phyloP scores from a whole-genome alignment of 1,139 yeast genomes.

The Geotrichum fermentans region DNA sequence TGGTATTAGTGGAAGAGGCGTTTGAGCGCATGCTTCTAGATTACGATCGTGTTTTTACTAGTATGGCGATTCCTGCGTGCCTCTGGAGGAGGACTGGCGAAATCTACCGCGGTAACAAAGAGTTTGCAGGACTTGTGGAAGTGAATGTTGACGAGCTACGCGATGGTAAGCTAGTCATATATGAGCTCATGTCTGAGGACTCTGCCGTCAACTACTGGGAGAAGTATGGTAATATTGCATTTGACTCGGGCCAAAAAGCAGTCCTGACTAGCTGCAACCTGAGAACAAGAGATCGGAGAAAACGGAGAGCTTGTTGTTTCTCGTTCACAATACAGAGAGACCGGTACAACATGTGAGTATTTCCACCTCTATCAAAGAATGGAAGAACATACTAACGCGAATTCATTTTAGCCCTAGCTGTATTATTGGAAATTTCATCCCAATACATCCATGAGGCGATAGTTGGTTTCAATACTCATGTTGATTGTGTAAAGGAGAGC shows the following conservation, averaged over 20 bases:
- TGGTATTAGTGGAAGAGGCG: conserved; percentile 86
- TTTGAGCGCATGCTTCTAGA: conserved; percentile 90
- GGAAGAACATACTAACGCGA: no score
- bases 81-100: conserved; percentile 97
- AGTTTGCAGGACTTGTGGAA: conserved; percentile 89
- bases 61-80: conserved; percentile 97
- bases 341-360: conserved; percentile 60
- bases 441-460: conserved; percentile 47
- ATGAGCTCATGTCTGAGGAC: conserved; percentile 92
- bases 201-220: conserved; percentile 98
- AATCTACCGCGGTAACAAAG: conserved; percentile 90
- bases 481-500: no score
- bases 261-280: conserved; percentile 87
- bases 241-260: conserved; percentile 92
- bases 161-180: conserved; percentile 87
- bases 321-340: conserved; percentile 91
- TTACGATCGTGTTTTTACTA: conserved; percentile 89
- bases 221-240: conserved; percentile 92
- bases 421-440: conserved; percentile 91
- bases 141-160: conserved; percentile 85
- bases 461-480: no score
- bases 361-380: not conserved
- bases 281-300: conserved; percentile 75
- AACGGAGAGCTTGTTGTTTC: conserved; percentile 81
- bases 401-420: conserved; percentile 58